Percentiles rank a stretch among this genome's conserved stretches.
These are phyloP conservation scores for Hebeloma cylindrosporum DNA, from an alignment of 768 basidiomycete species.

Conservation along the genomic window DNA sequence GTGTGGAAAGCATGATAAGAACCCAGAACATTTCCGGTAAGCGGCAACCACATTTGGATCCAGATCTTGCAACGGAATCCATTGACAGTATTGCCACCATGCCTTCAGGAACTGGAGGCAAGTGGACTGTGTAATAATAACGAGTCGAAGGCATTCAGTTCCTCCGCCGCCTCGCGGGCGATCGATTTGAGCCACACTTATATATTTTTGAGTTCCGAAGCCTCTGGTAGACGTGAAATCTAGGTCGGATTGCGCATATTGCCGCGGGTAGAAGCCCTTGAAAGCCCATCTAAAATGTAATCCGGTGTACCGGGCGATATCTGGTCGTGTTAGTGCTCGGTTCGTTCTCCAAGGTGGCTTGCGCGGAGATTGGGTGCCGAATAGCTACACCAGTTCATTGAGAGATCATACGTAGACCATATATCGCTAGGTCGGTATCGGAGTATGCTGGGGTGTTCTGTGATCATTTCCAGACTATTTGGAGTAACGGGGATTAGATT, in stretches of 20 bases:
- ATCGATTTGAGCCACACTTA: constrained; percentile 6
- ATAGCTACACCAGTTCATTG: no score
- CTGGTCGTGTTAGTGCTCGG: no score
- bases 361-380: no score
- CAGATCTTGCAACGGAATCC: constrained; percentile 10
- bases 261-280: no score
- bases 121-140: constrained; percentile 10
- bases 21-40: constrained; percentile 14
- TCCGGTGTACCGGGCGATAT: no score
- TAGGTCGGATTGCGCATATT: no score
- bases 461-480: constrained; percentile 1
- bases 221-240: no score
- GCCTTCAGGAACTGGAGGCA: constrained; percentile 21
- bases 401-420: no score
- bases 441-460: no score
- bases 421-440: no score
- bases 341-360: no score
- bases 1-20: constrained; percentile 31
- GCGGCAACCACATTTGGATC: constrained; percentile 16
- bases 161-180: constrained; percentile 17
- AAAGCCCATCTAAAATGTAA: no score
- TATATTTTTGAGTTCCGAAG: not conserved
- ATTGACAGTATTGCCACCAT: constrained; percentile 15
- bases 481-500: constrained; percentile 5
- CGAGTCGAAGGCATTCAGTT: constrained; percentile 11